These are phyloP conservation scores for Porcisia deanei DNA, from an alignment of 208 protist species.

Conservation along the genomic window DNA sequence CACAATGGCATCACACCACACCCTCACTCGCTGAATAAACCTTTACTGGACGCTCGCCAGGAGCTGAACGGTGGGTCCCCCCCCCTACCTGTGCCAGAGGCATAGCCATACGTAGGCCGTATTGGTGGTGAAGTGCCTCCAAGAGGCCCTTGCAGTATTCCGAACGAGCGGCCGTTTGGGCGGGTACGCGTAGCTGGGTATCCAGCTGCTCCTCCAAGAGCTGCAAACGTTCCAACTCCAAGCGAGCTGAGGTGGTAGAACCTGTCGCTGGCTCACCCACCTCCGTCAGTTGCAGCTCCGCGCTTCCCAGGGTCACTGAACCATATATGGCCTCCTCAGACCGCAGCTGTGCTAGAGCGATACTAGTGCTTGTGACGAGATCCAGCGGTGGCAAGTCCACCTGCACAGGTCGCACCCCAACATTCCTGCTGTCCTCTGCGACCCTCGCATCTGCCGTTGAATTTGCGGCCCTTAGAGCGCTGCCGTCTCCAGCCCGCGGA, in stretches of 20 bases:
- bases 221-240: slow-evolving; percentile 51
- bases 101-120: slow-evolving; percentile 33
- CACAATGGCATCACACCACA: background rate
- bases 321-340: slow-evolving; percentile 22
- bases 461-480: background rate
- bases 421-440: background rate
- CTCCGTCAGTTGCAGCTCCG: slow-evolving; percentile 44
- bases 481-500: background rate
- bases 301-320: slow-evolving; percentile 13
- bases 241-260: slow-evolving; percentile 64
- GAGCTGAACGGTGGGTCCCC: background rate
- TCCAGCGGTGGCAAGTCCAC: slow-evolving; percentile 27
- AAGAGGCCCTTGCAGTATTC: slow-evolving; percentile 23
- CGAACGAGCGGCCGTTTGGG: slow-evolving; percentile 8
- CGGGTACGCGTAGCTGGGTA: slow-evolving; percentile 8
- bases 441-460: background rate
- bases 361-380: slow-evolving; percentile 25
- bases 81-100: slow-evolving; percentile 6
- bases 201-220: slow-evolving; percentile 15
- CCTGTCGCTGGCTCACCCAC: slow-evolving; percentile 48
- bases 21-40: background rate
- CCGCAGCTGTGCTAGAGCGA: slow-evolving; percentile 23
- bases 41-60: background rate
- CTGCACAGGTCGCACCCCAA: slow-evolving; percentile 6
- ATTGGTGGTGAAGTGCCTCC: slow-evolving; percentile 27